Conservation (phyloP, 2,329 filamentous ascomycete genomes). For the Monascus ruber region DNA sequence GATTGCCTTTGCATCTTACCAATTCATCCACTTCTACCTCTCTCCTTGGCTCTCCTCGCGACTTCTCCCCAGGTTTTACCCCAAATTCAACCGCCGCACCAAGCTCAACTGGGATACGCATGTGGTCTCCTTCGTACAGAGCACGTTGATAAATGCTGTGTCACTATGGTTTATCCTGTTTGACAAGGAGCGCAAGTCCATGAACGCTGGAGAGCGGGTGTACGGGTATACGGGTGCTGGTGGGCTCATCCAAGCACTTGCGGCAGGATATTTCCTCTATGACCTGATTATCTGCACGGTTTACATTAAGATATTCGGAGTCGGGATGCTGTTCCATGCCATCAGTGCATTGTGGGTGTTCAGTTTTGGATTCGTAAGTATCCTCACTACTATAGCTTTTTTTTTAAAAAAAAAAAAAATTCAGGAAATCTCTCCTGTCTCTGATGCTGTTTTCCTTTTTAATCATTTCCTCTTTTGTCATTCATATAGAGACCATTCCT, state of each 20-base stretch:
- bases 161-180: constrained; percentile 48
- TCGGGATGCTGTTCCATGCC: constrained; percentile 52
- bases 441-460: background rate
- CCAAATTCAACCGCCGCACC: constrained; percentile 42
- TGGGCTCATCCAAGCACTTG: constrained; percentile 49
- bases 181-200: constrained; percentile 45
- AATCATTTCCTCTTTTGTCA: constrained; percentile 1
- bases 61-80: constrained; percentile 46
- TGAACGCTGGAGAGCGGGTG: constrained; percentile 43
- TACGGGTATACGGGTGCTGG: constrained; percentile 51
- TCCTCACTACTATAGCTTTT: constrained; percentile 3
- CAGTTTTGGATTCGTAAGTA: constrained; percentile 51
- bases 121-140: constrained; percentile 52
- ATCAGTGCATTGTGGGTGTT: constrained; percentile 51
- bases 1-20: constrained; percentile 46
- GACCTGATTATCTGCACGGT: constrained; percentile 47
- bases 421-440: background rate
- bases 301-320: constrained; percentile 47
- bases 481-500: constrained; percentile 48
- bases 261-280: constrained; percentile 54
- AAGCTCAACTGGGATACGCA: constrained; percentile 57
- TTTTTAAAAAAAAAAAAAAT: background rate
- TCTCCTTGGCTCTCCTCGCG: constrained; percentile 43
- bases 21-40: constrained; percentile 41
- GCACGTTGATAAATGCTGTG: constrained; percentile 42